Conservation (phyloP, 495 filamentous ascomycete genomes). For the Talaromyces thailandensis region DNA sequence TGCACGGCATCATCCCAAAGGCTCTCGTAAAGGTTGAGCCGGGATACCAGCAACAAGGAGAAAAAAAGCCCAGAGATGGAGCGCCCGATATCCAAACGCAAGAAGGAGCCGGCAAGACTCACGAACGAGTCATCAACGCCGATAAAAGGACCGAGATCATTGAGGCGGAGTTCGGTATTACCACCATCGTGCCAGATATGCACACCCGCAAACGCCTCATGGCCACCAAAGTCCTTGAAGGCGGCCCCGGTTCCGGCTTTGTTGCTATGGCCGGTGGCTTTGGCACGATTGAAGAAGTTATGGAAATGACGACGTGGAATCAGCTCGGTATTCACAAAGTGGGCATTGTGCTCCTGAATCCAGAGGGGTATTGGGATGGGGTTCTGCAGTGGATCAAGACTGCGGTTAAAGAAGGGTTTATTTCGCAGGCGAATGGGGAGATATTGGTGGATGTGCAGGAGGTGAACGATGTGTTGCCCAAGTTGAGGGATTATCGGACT, state of each 20-base stretch:
- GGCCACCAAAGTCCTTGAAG: slow-evolving; percentile 74
- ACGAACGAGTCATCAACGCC: slow-evolving; percentile 18
- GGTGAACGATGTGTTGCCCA: slow-evolving; percentile 61
- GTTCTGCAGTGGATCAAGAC: slow-evolving; percentile 73
- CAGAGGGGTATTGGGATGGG: slow-evolving; percentile 87
- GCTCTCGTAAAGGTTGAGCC: slow-evolving; percentile 79
- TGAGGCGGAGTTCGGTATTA: slow-evolving; percentile 65
- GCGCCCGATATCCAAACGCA: slow-evolving; percentile 7
- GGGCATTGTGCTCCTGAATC: slow-evolving; percentile 74
- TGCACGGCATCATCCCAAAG: slow-evolving; percentile 87
- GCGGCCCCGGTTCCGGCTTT: slow-evolving; percentile 79
- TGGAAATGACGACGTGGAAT: slow-evolving; percentile 97
- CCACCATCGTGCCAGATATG: slow-evolving; percentile 89
- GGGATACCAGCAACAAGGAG: slow-evolving; percentile 29
- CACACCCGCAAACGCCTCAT: slow-evolving; percentile 90
- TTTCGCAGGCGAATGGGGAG: slow-evolving; percentile 52
- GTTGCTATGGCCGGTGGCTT: slow-evolving; percentile 84
- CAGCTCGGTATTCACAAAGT: slow-evolving; percentile 86
- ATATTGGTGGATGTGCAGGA: slow-evolving; percentile 72
- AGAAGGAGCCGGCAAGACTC: slow-evolving; percentile 25
- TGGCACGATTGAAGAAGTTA: slow-evolving; percentile 92
- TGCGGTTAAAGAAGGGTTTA: slow-evolving; percentile 68
- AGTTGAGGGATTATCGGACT: slow-evolving; percentile 64
- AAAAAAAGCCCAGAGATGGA: not conserved
- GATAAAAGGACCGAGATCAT: slow-evolving; percentile 43